Evolutionary conservation across 306 rosid genomes (phyloP).

Genomic region (Hylodesmum podocarpum): DNA sequence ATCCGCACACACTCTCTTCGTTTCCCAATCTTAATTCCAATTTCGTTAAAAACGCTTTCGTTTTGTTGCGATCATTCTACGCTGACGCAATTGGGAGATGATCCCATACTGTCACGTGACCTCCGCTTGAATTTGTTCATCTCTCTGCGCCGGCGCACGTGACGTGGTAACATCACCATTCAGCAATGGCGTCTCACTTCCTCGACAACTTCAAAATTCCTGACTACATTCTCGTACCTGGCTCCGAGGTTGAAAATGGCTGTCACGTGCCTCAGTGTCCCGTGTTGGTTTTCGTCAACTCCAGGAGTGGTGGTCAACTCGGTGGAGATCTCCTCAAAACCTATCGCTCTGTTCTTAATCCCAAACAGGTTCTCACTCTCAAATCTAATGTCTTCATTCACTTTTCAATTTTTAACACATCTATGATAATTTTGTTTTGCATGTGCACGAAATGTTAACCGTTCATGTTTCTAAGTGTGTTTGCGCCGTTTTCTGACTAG

Average conservation of each 20-base stretch:
- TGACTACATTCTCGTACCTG: constrained; percentile 57
- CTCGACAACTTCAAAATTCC: constrained; percentile 68
- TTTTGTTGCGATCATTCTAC: too few relatives aligned
- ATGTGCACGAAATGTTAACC: background rate
- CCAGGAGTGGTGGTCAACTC: constrained; percentile 98
- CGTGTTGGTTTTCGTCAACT: constrained; percentile 75
- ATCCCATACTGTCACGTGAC: too few relatives aligned
- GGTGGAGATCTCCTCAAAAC: constrained; percentile 78
- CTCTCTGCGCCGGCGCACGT: background rate
- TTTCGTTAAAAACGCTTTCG: background rate
- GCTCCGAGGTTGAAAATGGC: constrained; percentile 36
- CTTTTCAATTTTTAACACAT: background rate
- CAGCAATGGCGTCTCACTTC: constrained; percentile 44
- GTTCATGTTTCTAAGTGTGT: background rate
- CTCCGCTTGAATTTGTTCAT: background rate
- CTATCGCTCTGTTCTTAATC: constrained; percentile 56
- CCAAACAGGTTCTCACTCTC: constrained; percentile 50
- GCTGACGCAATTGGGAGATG: too few relatives aligned
- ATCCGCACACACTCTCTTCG: too few relatives aligned
- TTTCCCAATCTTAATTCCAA: background rate
- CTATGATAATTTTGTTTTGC: too few relatives aligned
- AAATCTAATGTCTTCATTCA: background rate
- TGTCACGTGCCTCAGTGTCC: constrained; percentile 57
- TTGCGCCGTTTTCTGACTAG: too few relatives aligned
- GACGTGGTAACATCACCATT: constrained; percentile 32